Conservation (phyloP, 2,329 filamentous ascomycete genomes). For the Cladobotryum mycophilum region DNA sequence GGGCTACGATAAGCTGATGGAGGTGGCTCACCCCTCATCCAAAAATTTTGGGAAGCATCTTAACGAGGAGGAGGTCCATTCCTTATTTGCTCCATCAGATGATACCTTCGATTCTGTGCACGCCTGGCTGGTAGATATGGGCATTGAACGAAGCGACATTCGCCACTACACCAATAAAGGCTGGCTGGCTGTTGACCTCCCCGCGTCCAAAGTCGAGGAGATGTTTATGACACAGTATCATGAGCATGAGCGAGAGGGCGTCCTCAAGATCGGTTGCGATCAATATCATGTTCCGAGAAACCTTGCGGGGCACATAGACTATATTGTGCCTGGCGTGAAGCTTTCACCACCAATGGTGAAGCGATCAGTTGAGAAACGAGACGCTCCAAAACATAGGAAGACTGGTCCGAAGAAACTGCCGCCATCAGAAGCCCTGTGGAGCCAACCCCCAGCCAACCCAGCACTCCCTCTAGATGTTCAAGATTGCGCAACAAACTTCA, state of each 20-base stretch:
- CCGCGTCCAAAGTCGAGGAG: conserved; percentile 10
- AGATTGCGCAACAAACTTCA: conserved; percentile 47
- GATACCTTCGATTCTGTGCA: conserved; percentile 44
- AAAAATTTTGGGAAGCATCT: conserved; percentile 41
- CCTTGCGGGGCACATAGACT: conserved; percentile 37
- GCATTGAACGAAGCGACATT: conserved; percentile 42
- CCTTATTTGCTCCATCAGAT: conserved; percentile 34
- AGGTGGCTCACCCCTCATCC: conserved; percentile 39
- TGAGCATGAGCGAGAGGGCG: conserved; percentile 11
- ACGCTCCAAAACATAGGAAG: neutral
- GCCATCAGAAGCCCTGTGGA: neutral
- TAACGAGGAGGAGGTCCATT: conserved; percentile 34
- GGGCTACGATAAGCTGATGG: conserved; percentile 35
- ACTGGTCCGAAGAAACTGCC: conserved; percentile 8
- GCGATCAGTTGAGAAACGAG: conserved; percentile 2
- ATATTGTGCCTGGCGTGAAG: conserved; percentile 43
- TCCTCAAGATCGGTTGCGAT: conserved; percentile 24
- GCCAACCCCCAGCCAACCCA: conserved; percentile 1
- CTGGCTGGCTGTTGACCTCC: conserved; percentile 25
- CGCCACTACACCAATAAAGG: conserved; percentile 43
- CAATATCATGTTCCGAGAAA: conserved; percentile 34
- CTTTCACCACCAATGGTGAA: conserved; percentile 20
- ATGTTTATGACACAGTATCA: conserved; percentile 12
- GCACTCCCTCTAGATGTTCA: conserved; percentile 5
- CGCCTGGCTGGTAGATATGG: conserved; percentile 45